Percentiles rank a stretch among this genome's conserved stretches.
Conservation (phyloP, 345 rosid species). For the Salix koriyanagi region DNA sequence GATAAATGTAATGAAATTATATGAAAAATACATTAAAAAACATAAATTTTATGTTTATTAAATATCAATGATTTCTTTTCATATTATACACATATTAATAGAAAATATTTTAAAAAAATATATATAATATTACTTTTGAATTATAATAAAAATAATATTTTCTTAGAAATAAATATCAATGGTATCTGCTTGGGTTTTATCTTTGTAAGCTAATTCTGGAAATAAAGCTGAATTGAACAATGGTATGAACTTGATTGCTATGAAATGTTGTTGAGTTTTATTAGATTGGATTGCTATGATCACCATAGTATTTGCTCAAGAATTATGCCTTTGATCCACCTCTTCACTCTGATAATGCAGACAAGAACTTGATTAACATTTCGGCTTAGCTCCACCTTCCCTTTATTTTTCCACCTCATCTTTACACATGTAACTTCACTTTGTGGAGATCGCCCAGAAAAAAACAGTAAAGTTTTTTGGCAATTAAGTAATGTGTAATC, state of each 20-base stretch:
- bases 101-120: no score
- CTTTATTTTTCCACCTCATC: neutral
- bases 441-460: neutral
- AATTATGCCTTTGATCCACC: neutral
- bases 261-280: conserved; percentile 1
- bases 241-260: conserved; percentile 40
- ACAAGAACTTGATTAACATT: neutral
- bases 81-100: no score
- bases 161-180: no score
- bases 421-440: neutral
- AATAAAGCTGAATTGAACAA: conserved; percentile 34
- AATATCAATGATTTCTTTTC: no score
- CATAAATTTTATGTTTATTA: no score
- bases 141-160: no score
- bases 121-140: no score
- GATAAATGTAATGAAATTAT: no score
- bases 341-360: neutral
- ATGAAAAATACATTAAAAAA: no score
- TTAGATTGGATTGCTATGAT: conserved; percentile 2
- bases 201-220: conserved; percentile 61
- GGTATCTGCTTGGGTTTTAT: conserved; percentile 71
- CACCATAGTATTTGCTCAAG: neutral
- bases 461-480: no score
- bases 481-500: neutral
- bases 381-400: neutral